A percentile compares a stretch with the other conserved stretches of the same genome.
phyloP scores from a whole-genome alignment of 2,329 filamentous ascomycete genomes.

The Ascomycota sp. region DNA sequence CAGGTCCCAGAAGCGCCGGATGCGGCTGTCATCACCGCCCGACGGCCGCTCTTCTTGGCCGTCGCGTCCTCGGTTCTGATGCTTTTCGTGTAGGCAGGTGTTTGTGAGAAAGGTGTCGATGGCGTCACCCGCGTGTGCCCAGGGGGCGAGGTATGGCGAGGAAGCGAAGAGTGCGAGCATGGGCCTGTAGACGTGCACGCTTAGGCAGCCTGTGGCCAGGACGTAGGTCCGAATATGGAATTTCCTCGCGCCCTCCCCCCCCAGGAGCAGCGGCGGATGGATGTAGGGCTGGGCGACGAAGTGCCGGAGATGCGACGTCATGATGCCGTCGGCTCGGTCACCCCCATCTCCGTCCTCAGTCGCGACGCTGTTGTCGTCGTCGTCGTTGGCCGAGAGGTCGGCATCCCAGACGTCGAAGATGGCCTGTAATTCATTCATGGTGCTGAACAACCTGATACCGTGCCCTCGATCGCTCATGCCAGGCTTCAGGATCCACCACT shows the following conservation, averaged over 20 bases:
- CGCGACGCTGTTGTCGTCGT: conserved; percentile 34
- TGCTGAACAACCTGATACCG: conserved; percentile 76
- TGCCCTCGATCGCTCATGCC: conserved; percentile 95
- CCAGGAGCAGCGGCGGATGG: conserved; percentile 59
- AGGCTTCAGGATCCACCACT: conserved; percentile 98
- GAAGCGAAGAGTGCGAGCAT: conserved; percentile 91
- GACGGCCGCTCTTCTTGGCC: conserved; percentile 36
- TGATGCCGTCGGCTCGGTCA: conserved; percentile 46
- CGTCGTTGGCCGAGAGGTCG: conserved; percentile 41
- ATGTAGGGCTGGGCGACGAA: conserved; percentile 95
- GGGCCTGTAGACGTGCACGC: conserved; percentile 67
- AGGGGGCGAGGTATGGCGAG: conserved; percentile 48
- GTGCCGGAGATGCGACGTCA: conserved; percentile 80
- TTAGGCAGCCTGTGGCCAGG: conserved; percentile 55
- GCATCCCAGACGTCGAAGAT: conserved; percentile 90
- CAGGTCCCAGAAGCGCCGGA: conserved; percentile 57
- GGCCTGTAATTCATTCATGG: conserved; percentile 58
- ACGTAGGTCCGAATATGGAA: conserved; percentile 94
- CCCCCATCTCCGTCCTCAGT: conserved; percentile 13
- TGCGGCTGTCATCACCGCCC: conserved; percentile 26
- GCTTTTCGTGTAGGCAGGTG: conserved; percentile 49
- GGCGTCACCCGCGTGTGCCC: conserved; percentile 22
- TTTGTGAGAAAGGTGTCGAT: conserved; percentile 77
- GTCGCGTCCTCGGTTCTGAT: neutral
- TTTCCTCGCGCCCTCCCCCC: conserved; percentile 47